Evolutionary conservation across 2,329 filamentous ascomycete genomes (phyloP).

Genomic region (Phoma sp.): DNA sequence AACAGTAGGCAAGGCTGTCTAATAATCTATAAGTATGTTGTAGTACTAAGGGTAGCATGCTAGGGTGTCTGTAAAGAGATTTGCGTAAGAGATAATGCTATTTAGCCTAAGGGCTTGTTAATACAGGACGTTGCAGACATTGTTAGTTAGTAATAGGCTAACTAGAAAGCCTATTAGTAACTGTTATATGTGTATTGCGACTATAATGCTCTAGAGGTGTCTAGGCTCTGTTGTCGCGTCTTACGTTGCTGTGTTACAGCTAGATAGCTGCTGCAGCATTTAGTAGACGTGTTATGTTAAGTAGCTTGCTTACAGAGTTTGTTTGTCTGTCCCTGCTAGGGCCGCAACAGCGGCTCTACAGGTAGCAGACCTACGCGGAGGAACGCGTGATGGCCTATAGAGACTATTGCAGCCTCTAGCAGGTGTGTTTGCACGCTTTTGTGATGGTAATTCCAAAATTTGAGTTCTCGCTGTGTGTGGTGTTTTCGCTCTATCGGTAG

Average conservation of each 20-base stretch:
- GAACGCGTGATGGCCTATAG: no score
- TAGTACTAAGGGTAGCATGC: conserved; percentile 8
- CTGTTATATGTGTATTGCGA: no score
- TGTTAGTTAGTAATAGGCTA: conserved; percentile 12
- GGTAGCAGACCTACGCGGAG: no score
- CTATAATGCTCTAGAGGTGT: neutral
- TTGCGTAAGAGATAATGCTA: neutral
- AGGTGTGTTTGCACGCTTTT: no score
- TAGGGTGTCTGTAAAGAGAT: neutral
- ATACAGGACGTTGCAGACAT: conserved; percentile 18
- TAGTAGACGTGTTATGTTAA: conserved; percentile 16
- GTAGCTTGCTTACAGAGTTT: no score
- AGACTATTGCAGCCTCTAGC: no score
- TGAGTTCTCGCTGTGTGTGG: no score
- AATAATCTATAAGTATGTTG: conserved; percentile 10
- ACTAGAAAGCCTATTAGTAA: neutral
- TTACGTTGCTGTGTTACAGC: conserved; percentile 18
- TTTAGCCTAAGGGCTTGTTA: conserved; percentile 4
- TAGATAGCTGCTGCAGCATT: conserved; percentile 23
- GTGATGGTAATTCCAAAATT: no score
- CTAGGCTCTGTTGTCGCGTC: conserved; percentile 7
- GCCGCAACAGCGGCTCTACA: no score
- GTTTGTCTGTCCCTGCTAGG: neutral
- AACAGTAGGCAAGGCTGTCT: conserved; percentile 15
- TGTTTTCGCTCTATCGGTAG: no score